Evolutionary conservation across 2,329 filamentous ascomycete genomes (phyloP).

Genomic region (Coniella lustricola): DNA sequence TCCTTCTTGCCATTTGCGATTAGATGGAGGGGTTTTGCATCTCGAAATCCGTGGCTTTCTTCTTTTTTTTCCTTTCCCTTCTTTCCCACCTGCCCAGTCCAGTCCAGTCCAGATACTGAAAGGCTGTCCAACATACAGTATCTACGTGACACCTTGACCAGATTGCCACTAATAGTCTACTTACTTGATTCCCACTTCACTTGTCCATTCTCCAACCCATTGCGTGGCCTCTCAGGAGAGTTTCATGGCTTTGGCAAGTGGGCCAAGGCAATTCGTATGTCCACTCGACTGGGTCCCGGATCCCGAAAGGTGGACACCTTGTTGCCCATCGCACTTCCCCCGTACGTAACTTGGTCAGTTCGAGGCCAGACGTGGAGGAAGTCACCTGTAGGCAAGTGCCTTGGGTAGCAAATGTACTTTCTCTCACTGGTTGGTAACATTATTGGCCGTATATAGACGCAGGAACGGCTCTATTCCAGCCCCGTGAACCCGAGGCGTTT

Average conservation of each 20-base stretch:
- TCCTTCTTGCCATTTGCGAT: too few relatives aligned
- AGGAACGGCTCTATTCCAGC: constrained; percentile 1
- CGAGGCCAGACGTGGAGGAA: too few relatives aligned
- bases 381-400: too few relatives aligned
- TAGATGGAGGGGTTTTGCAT: too few relatives aligned
- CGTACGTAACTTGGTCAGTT: too few relatives aligned
- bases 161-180: constrained; percentile 5
- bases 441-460: too few relatives aligned
- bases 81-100: neutral
- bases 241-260: constrained; percentile 10
- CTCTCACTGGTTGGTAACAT: too few relatives aligned
- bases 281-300: constrained; percentile 5
- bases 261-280: neutral
- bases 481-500: constrained; percentile 6
- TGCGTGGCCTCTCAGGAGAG: constrained; percentile 10
- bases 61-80: neutral
- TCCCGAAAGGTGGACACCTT: constrained; percentile 10
- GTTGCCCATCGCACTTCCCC: neutral
- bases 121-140: too few relatives aligned
- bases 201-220: neutral
- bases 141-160: constrained; percentile 5
- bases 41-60: too few relatives aligned
- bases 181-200: constrained; percentile 2
- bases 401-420: too few relatives aligned
- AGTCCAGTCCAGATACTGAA: too few relatives aligned